Percentiles rank a stretch among this genome's conserved stretches.
Evolutionary conservation across 1,139 yeast genomes (phyloP).

Genomic region (Saccharomyces hybrid): DNA sequence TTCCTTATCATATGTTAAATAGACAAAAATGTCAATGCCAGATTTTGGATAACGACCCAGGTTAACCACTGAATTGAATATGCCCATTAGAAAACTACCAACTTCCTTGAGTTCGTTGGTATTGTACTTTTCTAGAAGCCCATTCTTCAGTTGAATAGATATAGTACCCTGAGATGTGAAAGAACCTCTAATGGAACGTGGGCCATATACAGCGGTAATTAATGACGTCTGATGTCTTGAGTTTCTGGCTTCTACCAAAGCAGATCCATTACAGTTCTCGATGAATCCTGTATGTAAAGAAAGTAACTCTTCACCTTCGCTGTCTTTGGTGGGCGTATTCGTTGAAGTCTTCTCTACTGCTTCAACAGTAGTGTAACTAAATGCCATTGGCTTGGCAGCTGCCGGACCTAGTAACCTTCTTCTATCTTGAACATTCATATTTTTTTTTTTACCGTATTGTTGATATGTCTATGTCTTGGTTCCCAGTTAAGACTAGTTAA

Average conservation of each 20-base stretch:
- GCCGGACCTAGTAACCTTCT: slow-evolving; percentile 65
- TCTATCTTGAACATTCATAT: slow-evolving; percentile 50
- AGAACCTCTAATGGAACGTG: slow-evolving; percentile 76
- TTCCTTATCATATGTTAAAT: slow-evolving; percentile 34
- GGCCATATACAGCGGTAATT: slow-evolving; percentile 76
- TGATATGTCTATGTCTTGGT: not conserved
- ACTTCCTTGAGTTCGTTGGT: slow-evolving; percentile 32
- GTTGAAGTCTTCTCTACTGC: slow-evolving; percentile 1
- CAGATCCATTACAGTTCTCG: slow-evolving; percentile 75
- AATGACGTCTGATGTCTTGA: slow-evolving; percentile 39
- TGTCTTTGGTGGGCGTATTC: not conserved
- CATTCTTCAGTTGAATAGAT: slow-evolving; percentile 54
- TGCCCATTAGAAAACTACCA: slow-evolving; percentile 31
- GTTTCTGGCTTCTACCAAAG: slow-evolving; percentile 54
- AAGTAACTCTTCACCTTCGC: slow-evolving; percentile 17
- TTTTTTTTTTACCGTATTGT: not conserved
- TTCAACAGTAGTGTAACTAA: slow-evolving; percentile 24
- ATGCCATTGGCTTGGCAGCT: slow-evolving; percentile 46
- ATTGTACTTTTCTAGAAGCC: slow-evolving; percentile 27
- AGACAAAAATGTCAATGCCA: slow-evolving; percentile 72
- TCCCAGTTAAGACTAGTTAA: too few species aligned
- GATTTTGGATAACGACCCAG: slow-evolving; percentile 82
- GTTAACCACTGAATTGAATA: slow-evolving; percentile 40
- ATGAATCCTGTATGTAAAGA: slow-evolving; percentile 52
- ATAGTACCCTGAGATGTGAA: slow-evolving; percentile 63